Evolutionary conservation across 768 basidiomycete species (phyloP), one percentile per base, ranked within the genome.

Genomic region (Pholiota molesta): DNA sequence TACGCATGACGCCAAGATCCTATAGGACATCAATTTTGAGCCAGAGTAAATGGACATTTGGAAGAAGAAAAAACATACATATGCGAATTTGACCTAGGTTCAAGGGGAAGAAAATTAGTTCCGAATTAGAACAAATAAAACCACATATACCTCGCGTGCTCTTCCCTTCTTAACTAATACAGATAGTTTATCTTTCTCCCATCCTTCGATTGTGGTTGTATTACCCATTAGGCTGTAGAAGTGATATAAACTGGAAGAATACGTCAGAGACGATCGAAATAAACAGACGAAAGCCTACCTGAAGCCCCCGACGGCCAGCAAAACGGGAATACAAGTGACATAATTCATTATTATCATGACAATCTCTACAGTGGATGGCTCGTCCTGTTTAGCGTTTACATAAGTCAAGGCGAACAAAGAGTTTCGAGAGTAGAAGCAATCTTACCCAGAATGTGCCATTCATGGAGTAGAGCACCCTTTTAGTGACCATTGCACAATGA

Each of bases 181-280:
- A 5, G 95, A 90, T 1, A 87, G 94, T 74, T 91, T 96, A 70
- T 99, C 95, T 76, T 99, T 99, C 74, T 99, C 97, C 93, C 94
- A 97, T 0, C 91, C 88, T 77, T 99, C 97, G 54, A 99, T 98
- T 0, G 97, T 99, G 0, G 97, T 99, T 2, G 89, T 87, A 73
- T 99, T 99, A 10, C 82, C 83, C 6, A 83, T 67, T 28, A 98
- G 73, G 54, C 84, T 81, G 69, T 89, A 91, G 64, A 96, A 86
- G 66, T 99, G 97, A 70, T 95, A 99, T 21, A 98, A 60, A 57
- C 94, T 95, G 66, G 8, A 51, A 55, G 51, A 17, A 59, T 55
- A 49, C 28, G 17, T 55, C 29, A 62, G 47, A 51, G 65, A 33
- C 23, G 29, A 23, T 11, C 14, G 35, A 19, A 17, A 47, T 44